Percentiles rank a stretch among this genome's conserved stretches.
Evolutionary conservation across 352 stramenopile species (phyloP).

Genomic region (Globisporangium abappressorium): DNA sequence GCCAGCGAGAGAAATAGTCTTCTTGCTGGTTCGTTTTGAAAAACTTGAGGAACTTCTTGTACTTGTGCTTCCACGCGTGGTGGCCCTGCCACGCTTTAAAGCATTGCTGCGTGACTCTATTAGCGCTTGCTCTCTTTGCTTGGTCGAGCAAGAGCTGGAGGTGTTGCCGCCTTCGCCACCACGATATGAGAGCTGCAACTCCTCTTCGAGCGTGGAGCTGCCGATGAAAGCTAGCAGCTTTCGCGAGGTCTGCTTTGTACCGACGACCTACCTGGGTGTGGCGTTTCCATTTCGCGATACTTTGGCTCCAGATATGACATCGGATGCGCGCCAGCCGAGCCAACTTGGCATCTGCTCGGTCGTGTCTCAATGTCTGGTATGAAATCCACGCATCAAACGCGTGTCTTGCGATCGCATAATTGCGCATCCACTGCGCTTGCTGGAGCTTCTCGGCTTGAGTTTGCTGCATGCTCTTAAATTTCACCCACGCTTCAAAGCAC

Average conservation of each 20-base stretch:
- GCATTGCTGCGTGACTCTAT: neutral
- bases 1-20: slow-evolving; percentile 31
- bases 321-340: neutral
- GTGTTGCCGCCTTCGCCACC: slow-evolving; percentile 14
- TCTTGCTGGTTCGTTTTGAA: slow-evolving; percentile 27
- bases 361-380: neutral
- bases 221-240: neutral
- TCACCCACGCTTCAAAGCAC: slow-evolving; percentile 13
- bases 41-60: slow-evolving; percentile 24
- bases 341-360: neutral
- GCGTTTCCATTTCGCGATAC: slow-evolving; percentile 3
- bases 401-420: neutral
- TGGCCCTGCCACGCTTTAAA: slow-evolving; percentile 27
- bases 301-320: slow-evolving; percentile 3
- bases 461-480: slow-evolving; percentile 8
- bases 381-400: slow-evolving; percentile 5
- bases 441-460: neutral
- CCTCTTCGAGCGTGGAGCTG: neutral
- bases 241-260: neutral
- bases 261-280: neutral
- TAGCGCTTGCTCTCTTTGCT: neutral
- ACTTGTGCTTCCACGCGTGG: slow-evolving; percentile 23
- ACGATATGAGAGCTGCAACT: slow-evolving; percentile 12
- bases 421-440: neutral
- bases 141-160: neutral